Base-by-base conservation (phyloP, 768 basidiomycete genomes). In the Boletus sp. region DNA sequence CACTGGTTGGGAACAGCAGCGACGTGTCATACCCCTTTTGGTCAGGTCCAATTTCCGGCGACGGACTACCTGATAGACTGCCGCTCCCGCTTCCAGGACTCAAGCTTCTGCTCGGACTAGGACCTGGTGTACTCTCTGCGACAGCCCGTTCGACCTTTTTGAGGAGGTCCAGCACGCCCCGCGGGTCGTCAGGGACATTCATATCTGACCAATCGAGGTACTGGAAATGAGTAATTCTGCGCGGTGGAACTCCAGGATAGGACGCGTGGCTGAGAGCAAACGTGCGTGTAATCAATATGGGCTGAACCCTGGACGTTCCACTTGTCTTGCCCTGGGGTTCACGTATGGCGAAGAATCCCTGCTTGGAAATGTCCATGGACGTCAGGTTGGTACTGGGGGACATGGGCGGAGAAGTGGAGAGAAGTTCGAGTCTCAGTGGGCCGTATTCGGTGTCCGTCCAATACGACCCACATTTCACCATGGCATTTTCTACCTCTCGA, bases 191-290 rank as follows among this genome's bases (percentile, higher is more conserved):
- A 0, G 96, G 96, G 12, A 98, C 93, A 68, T 94, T 94, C 77
- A 98, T 89, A 66, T 98, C 96, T 2, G 95, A 93, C 96, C 96
- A 98, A 39, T 89, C 88, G 39, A 95, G 80, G 67, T 94, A 98
- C 70, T 98, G 96, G 50, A 98, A 75, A 66, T 98, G 96, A 0
- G 87, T 80, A 15, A 98, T 79, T 55, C 73, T 80, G n/a, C 92
- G 78, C 2, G 86, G 77, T 3, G 81, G 78, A 12, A 80, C 77
- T 17, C 78, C 72, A 0, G 89, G 87, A 61, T 86, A 83, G 30
- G 76, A 77, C 2, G 73, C 73, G 63, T 94, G 83, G 42, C 79
- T 77, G 35, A 98, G 78, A 49, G 83, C 77, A 65, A 98, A 92
- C 10, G 80, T 79, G 52, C 88, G 79, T 59, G 80, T 82, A 59